A percentile compares a stretch with the other conserved stretches of the same genome.
Evolutionary conservation across 148 eudicot genomes (phyloP).

Genomic region (Rhododendron ovatum): DNA sequence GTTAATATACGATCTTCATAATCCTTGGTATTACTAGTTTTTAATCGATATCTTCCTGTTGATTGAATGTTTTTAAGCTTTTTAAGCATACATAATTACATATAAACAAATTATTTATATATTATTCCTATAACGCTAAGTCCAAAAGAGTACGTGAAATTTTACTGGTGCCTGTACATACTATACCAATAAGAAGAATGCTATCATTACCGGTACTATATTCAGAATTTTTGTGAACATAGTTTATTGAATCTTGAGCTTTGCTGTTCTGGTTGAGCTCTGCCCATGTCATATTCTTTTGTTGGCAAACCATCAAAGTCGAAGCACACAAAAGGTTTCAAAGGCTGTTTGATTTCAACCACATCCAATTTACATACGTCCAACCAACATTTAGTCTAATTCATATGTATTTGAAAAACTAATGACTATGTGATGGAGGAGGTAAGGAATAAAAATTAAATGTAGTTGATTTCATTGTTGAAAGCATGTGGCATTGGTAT

Average conservation of each 20-base stretch:
- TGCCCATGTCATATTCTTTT: neutral
- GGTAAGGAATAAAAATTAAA: neutral
- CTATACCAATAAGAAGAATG: too few relatives aligned
- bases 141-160: too few relatives aligned
- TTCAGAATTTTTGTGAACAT: neutral
- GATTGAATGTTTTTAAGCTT: too few relatives aligned
- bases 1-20: too few relatives aligned
- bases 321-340: neutral
- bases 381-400: neutral
- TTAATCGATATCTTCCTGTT: too few relatives aligned
- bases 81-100: too few relatives aligned
- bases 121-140: too few relatives aligned
- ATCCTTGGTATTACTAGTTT: too few relatives aligned
- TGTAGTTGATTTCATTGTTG: neutral
- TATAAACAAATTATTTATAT: too few relatives aligned
- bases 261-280: neutral
- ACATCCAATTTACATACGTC: neutral
- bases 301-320: neutral
- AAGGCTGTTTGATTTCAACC: neutral
- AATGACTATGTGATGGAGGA: neutral
- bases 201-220: too few relatives aligned
- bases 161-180: too few relatives aligned
- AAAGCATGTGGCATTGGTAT: neutral
- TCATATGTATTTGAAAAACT: neutral
- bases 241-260: neutral